Conservation (phyloP, 2,329 filamentous ascomycete genomes). For the Paramyrothecium sp. region DNA sequence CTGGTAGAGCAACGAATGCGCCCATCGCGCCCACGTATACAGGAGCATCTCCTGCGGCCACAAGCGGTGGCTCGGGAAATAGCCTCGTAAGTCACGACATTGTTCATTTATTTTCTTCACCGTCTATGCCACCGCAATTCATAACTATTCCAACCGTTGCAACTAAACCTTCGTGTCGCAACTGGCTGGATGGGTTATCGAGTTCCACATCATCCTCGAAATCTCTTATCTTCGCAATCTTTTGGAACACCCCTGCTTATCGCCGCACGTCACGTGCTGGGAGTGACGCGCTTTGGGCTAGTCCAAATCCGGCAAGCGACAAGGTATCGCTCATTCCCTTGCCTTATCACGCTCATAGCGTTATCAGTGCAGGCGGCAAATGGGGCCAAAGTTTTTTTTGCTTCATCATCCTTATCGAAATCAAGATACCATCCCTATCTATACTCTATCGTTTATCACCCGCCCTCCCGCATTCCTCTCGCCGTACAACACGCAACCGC, state of each 20-base stretch:
- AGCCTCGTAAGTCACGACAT: slow-evolving; percentile 34
- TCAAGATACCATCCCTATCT: slow-evolving; percentile 24
- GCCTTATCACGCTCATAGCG: slow-evolving; percentile 23
- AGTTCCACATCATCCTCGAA: no score
- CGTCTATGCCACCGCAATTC: neutral
- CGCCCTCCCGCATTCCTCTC: slow-evolving; percentile 22
- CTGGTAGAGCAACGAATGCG: slow-evolving; percentile 11
- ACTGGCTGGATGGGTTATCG: no score
- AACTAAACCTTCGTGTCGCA: no score
- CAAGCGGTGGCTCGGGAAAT: slow-evolving; percentile 34
- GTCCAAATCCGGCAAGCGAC: neutral
- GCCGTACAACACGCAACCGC: slow-evolving; percentile 31
- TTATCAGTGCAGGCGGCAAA: slow-evolving; percentile 32
- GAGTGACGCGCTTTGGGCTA: neutral
- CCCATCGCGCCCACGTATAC: slow-evolving; percentile 16
- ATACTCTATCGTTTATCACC: slow-evolving; percentile 22
- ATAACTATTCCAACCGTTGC: neutral
- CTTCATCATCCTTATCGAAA: slow-evolving; percentile 37
- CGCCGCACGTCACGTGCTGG: neutral
- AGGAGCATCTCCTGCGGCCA: slow-evolving; percentile 36
- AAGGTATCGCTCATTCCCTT: neutral
- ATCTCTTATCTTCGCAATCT: neutral
- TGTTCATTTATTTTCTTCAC: slow-evolving; percentile 1
- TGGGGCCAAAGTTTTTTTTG: slow-evolving; percentile 29
- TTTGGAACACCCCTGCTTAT: neutral